These are phyloP conservation scores for Aspergillus felis DNA, from an alignment of 2,329 filamentous ascomycete species.

Conservation along the genomic window DNA sequence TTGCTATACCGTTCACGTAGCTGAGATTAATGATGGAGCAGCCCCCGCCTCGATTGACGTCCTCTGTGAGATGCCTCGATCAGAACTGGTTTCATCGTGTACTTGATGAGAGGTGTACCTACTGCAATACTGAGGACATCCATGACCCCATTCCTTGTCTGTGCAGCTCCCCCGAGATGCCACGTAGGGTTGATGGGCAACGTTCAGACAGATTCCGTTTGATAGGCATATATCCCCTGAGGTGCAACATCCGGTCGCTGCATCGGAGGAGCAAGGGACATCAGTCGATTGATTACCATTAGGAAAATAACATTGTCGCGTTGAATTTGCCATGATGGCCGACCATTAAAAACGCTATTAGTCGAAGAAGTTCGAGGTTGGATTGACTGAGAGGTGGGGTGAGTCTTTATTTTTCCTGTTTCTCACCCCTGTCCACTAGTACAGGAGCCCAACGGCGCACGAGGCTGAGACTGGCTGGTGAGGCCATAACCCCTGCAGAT, in stretches of 20 bases:
- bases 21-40: constrained; percentile 19
- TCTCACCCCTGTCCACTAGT: background rate
- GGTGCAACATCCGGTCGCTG: background rate
- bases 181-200: constrained; percentile 21
- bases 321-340: background rate
- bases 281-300: background rate
- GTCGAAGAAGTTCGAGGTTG: background rate
- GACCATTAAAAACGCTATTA: background rate
- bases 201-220: constrained; percentile 27
- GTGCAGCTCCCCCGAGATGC: constrained; percentile 28
- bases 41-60: constrained; percentile 10
- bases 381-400: background rate
- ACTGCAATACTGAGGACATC: constrained; percentile 22
- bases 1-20: constrained; percentile 7
- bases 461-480: background rate
- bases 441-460: background rate
- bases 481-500: background rate
- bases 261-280: background rate
- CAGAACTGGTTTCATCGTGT: background rate
- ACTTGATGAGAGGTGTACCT: constrained; percentile 2
- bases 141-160: constrained; percentile 23
- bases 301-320: background rate
- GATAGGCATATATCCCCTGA: constrained; percentile 7
- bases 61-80: constrained; percentile 6
- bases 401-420: background rate